Base-by-base conservation (phyloP, 1,284 basidiomycete genomes). In the Ceratobasidium sp. region DNA sequence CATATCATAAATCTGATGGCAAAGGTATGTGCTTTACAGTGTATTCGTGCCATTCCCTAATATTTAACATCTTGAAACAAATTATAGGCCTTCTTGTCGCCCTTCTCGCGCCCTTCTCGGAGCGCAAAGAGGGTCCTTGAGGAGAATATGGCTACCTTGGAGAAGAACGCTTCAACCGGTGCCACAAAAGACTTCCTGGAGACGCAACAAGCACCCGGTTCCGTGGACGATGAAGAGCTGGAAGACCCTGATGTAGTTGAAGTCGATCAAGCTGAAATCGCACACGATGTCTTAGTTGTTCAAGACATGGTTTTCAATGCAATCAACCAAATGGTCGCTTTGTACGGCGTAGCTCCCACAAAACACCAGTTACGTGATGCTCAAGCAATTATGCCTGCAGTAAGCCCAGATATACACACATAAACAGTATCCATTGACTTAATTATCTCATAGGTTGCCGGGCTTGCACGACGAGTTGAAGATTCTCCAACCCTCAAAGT, bases 301-400 rank as follows among this genome's bases (percentile, higher is more conserved):
- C 59, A 62, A 62, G 38, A 9, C 13, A 32, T 13, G 4, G 59
- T 62, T 5, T 7, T 46, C 16, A 21, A 62, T n/a, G 43, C 38
- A n/a, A 44, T 62, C 30, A 26, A 62, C 18, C 59, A 62, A 26
- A 38, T 62, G 14, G 26, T 21, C 14, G 14, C 59, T 43, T 16
- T 7, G 11, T 21, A 59, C n/a, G 18, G 18, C 11, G 21, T 62
- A 6, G 41, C 13, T n/a, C 41, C 32, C 16, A 47, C 59, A 11
- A 23, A 14, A 47, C 38, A 46, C 5, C 32, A 62, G 21, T 43
- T 62, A 28, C 23, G 18, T 8, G 41, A 28, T 14, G 59, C 43
- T 26, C 59, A 62, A 35, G 47, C 6, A 0, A 50, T 66, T n/a
- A 50, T 66, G 35, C 47, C 49, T n/a, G 41, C 16, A 18, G 46